Base-by-base conservation (phyloP, 2,329 filamentous ascomycete species). In the Hymenoscyphus fraxineus region DNA sequence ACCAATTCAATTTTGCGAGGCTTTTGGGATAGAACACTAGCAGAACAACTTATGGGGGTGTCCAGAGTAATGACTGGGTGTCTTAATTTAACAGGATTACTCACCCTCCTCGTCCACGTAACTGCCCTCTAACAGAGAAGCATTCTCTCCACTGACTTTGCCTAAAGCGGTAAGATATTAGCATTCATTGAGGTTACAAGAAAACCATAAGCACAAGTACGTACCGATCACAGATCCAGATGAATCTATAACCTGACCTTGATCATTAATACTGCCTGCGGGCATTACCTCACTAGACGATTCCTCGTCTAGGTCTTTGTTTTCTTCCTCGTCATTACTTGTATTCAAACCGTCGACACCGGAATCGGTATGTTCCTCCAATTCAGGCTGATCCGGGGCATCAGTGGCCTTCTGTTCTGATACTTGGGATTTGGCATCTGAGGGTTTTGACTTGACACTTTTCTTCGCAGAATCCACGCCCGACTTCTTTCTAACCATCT, bases 81-180 rank as follows among this genome's bases (percentile, higher is more conserved):
- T 27, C 27, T 27, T 27, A 27, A 27, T 27, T 47, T 3, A n/a
- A 47, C 19, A 19, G 15, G 19, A 47, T n/a, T 9, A 22, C 44
- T 3, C n/a, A 22, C 44, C 83, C 61, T 83, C 79, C 63, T 80
- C 80, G 69, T 81, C 84, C 64, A 85, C 80, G 58, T 79, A 65
- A 40, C 80, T 67, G 3, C 77, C 78, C 66, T 78, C 78, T 47
- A 92, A 82, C 61, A 83, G 81, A 73, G 84, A 83, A 47, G 84
- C 73, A 63, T 88, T 84, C 10, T 89, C 88, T 73, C 91, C 88
- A 22, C 90, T 76, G 0, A 91, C 82, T 62, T 79, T 79, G 62
- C 82, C 83, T 35, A 35, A 35, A 35, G 2, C 6, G 2, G 4
- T 35, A 35, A 10, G 9, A 35, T 3, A 35, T 35, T 35, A 35